Evolutionary conservation across 805 yeast species (phyloP).

Genomic region (Scheffersomyces amazonensis): DNA sequence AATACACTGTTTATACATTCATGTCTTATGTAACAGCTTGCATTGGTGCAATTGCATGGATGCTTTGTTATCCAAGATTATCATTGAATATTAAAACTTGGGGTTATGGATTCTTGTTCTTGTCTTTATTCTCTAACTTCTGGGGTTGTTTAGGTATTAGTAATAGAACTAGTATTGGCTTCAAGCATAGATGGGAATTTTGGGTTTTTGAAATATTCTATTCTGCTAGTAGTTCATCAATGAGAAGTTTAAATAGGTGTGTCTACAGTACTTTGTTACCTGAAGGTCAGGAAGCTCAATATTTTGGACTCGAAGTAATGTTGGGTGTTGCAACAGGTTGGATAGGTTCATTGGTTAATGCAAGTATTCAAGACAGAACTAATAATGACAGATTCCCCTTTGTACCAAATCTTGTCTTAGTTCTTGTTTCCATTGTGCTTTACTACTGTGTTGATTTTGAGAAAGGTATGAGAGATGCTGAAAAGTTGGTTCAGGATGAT

Average conservation of each 20-base stretch:
- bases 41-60: conserved; percentile 35
- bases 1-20: conserved; percentile 38
- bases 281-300: conserved; percentile 41
- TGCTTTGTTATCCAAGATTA: conserved; percentile 27
- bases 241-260: conserved; percentile 34
- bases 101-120: conserved; percentile 29
- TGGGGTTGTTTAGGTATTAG: conserved; percentile 40
- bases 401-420: conserved; percentile 31
- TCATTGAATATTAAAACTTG: conserved; percentile 26
- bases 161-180: conserved; percentile 24
- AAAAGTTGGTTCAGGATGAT: conserved; percentile 9
- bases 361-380: conserved; percentile 38
- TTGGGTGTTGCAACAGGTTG: conserved; percentile 41
- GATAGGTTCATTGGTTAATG: conserved; percentile 38
- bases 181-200: conserved; percentile 41
- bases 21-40: conserved; percentile 32
- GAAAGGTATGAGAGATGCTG: conserved; percentile 24
- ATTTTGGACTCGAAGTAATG: conserved; percentile 39
- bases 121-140: conserved; percentile 31
- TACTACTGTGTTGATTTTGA: conserved; percentile 27
- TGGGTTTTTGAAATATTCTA: conserved; percentile 40
- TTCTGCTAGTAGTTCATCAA: conserved; percentile 29
- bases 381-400: conserved; percentile 35
- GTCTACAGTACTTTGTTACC: conserved; percentile 38
- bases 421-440: conserved; percentile 18